Evolutionary conservation across 202 grass and related monocot species (phyloP), one percentile per base, ranked within the genome.

Genomic region (Bolboschoenoplectus hybrid): DNA sequence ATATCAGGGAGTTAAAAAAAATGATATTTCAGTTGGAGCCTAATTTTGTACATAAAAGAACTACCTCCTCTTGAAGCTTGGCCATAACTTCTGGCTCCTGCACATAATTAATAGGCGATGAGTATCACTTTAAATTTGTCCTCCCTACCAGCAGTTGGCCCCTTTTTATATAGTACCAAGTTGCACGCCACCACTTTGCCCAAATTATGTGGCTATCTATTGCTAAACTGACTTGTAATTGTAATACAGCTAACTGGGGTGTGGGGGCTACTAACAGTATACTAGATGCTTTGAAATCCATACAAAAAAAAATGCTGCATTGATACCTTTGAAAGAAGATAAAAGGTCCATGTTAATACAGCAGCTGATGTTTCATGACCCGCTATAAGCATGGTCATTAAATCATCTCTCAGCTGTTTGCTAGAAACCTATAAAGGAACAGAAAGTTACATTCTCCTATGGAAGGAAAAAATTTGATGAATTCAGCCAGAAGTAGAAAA

Each of bases 331-430:
- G 90, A 94, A 67, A 98, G 87, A 87, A 98, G 93, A 93, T 98
- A 98, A 95, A 98, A 98, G 49, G 96, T 94, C 96, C 96, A 98
- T 63, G 96, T 98, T 62, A 98, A 92, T 67, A 98, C 93, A n/a
- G 96, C 93, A 56, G 96, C 96, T 66, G 96, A 98, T 68, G 96
- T 98, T 89, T 98, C 96, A 70, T 96, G 96, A 66, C 96, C 96
- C 64, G 93, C 93, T 84, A 98, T 96, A 75, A 98, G 96, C 90
- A 98, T 85, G 41, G 96, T 96, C 96, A 98, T 98, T 77, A 96
- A 70, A 90, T 98, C 96, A 85, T 98, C 96, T 53, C 93, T 92
- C 47, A 98, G 88, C 79, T 98, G 96, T 80, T 96, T 98, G 90
- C 96, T 98, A 61, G 96, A 92, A 36, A 98, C 96, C 96, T 98